Evolutionary conservation across 768 basidiomycete genomes (phyloP), one percentile per base, ranked within the genome.

Genomic region (Boletus reticuloceps): DNA sequence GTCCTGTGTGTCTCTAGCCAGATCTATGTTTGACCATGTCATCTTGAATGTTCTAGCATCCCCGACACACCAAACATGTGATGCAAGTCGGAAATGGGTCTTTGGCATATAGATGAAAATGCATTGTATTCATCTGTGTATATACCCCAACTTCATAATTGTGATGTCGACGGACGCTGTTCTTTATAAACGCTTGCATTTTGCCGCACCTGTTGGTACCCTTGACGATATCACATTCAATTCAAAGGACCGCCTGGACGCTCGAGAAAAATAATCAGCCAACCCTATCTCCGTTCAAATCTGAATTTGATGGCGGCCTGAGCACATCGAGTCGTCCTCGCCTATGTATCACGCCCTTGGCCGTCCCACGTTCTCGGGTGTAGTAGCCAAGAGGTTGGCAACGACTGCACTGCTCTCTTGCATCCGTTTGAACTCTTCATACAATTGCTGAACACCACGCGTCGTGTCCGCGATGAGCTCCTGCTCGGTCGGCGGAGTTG

Each of bases 321-420:
- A n/a, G n/a, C n/a, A n/a, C n/a, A n/a, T n/a, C n/a, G n/a, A n/a
- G n/a, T n/a, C n/a, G n/a, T n/a, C n/a, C n/a, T n/a, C n/a, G n/a
- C n/a, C n/a, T n/a, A n/a, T n/a, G n/a, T n/a, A n/a, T n/a, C n/a
- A n/a, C n/a, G n/a, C n/a, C n/a, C n/a, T n/a, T 20, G 20, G 20
- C 20, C 20, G 20, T 20, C 20, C 22, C 22, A 44, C 1, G 17
- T 27, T 49, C 29, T 75, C 75, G 5, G 73, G 63, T 0, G 67
- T 27, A 27, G 27, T 56, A 16, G 66, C 53, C 54, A 81, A 54
- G 43, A 79, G 63, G 54, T 74, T 79, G 38, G 71, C 80, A 4
- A 81, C 82, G 14, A 83, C 79, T 29, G 73, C 75, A 11, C 82
- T 80, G n/a, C n/a, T n/a, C n/a, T n/a, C n/a, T n/a, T n/a, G 58